Base-by-base conservation (phyloP, 176 grass and related monocot genomes). In the Carex kokanica region DNA sequence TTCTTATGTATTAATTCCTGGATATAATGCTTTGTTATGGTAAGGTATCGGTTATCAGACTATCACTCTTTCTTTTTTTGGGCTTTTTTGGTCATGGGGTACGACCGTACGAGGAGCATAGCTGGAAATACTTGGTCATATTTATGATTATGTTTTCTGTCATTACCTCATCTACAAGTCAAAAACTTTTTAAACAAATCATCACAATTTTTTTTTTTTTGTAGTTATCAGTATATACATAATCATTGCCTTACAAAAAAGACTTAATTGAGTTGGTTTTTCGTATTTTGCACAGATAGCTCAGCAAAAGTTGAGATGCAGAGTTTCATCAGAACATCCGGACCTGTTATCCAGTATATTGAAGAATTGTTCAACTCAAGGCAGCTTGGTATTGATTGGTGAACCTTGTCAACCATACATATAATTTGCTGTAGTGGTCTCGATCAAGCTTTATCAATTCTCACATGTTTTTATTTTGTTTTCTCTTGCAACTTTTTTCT, bases 221-320 rank as follows among this genome's bases (percentile, higher is more conserved):
- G 0, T 36, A 54, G 2, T 77, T 27, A n/a, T 53, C 49, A 38
- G 36, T 38, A 77, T 21, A 24, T 78, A 8, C 0, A 4, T 10
- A 3, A 0, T 27, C 59, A 62, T 20, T 62, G 24, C 45, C 17
- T 53, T 56, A 78, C 45, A 31, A 43, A 71, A 34, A 34, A 17
- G 1, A 31, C 36, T 38, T 9, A 32, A 15, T 32, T 78, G 81
- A 31, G 15, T 36, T 49, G 64, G 25, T 11, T 41, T 57, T 52
- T 61, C 75, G 29, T 36, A 45, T 85, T 79, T 45, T 61, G 83
- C 75, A 78, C 92, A 96, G 91, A 96, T 52, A 65, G 69, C 13
- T 94, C 94, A 2, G 91, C 91, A 45, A 94, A 79, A 78, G 74
- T 85, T 90, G 78, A 92, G 82, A 92, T 97, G 88, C 89, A 97